phyloP scores from a whole-genome alignment of 164 flowering plant species.

The Liquidambar formosana region DNA sequence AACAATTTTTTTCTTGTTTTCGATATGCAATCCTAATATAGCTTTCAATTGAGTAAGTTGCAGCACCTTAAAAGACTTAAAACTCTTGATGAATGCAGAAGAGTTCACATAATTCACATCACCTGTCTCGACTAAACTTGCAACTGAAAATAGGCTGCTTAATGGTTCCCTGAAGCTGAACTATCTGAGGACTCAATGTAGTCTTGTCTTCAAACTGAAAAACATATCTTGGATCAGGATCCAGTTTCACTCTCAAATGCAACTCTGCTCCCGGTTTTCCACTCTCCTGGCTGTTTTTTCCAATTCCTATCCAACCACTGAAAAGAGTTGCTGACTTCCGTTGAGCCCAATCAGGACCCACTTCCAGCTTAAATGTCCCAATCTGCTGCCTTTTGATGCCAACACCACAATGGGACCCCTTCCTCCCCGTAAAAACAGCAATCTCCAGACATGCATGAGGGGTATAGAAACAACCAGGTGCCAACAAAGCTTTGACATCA shows the following conservation, averaged over 20 bases:
- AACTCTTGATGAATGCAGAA: background rate
- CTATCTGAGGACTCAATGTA: constrained; percentile 72
- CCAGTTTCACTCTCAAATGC: constrained; percentile 79
- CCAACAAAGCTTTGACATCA: constrained; percentile 59
- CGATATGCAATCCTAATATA: background rate
- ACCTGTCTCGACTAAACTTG: constrained; percentile 87
- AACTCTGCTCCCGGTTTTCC: constrained; percentile 70
- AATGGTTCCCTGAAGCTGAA: constrained; percentile 75
- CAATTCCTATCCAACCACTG: constrained; percentile 81
- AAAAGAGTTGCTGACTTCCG: constrained; percentile 72
- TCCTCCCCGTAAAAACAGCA: constrained; percentile 56
- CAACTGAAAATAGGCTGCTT: constrained; percentile 93
- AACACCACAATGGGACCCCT: constrained; percentile 72
- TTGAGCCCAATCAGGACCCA: constrained; percentile 85
- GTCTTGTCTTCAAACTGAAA: constrained; percentile 89
- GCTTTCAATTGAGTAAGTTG: background rate
- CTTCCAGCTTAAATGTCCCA: constrained; percentile 71
- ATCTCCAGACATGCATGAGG: constrained; percentile 70
- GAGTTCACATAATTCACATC: constrained; percentile 21
- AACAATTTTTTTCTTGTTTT: background rate
- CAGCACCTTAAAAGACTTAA: background rate
- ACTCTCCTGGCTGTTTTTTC: constrained; percentile 55
- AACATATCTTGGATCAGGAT: constrained; percentile 95
- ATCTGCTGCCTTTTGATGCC: constrained; percentile 70
- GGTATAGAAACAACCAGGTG: constrained; percentile 66